Evolutionary conservation across 495 filamentous ascomycete genomes (phyloP).

Genomic region (Penicillium fimorum): DNA sequence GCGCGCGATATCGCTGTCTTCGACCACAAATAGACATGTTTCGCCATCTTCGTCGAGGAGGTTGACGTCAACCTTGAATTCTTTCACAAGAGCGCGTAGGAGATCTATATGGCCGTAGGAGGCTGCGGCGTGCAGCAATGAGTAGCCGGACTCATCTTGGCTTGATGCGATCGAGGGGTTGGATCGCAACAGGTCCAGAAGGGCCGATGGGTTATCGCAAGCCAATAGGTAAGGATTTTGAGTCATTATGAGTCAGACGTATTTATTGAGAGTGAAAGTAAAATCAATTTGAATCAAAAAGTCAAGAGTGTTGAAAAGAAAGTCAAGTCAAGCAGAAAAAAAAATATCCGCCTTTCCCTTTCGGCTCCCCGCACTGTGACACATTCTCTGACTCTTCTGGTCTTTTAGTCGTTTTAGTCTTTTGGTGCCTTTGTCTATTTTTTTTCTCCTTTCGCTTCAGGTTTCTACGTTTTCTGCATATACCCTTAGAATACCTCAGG

Average conservation of each 20-base stretch:
- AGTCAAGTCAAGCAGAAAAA: constrained; percentile 12
- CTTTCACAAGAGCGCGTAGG: constrained; percentile 71
- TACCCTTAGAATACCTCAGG: neutral
- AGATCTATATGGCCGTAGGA: constrained; percentile 87
- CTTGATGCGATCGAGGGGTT: constrained; percentile 63
- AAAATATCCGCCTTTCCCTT: constrained; percentile 25
- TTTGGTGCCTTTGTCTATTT: neutral
- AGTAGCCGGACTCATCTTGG: constrained; percentile 85
- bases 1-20: constrained; percentile 71
- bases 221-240: constrained; percentile 76
- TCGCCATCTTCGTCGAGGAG: constrained; percentile 85
- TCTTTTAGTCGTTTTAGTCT: neutral
- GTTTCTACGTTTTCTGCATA: neutral
- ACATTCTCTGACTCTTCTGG: constrained; percentile 19
- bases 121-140: constrained; percentile 84
- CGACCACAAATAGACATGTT: constrained; percentile 83
- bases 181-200: constrained; percentile 64
- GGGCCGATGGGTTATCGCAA: constrained; percentile 65
- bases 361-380: constrained; percentile 28
- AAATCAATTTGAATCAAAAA: neutral
- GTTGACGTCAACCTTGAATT: constrained; percentile 74
- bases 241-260: constrained; percentile 38
- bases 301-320: neutral
- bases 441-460: neutral
- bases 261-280: neutral